phyloP scores from a whole-genome alignment of 345 rosid species.

The Rhizophora mangle region DNA sequence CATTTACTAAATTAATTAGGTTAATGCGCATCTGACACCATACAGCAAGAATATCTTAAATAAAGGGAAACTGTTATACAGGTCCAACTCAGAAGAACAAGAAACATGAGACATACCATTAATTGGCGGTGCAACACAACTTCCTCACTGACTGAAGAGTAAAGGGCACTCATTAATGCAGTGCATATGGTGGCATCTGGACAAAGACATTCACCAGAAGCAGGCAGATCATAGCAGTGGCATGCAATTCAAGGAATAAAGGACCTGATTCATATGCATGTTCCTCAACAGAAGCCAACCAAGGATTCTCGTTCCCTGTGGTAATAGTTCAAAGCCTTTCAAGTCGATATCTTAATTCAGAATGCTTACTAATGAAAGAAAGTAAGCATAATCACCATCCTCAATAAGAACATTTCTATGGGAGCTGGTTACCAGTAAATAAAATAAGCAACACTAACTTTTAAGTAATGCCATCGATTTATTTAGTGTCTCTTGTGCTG shows the following conservation, averaged over 20 bases:
- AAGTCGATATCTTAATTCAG: conserved; percentile 1
- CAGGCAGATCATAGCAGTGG: conserved; percentile 82
- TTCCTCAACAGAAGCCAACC: conserved; percentile 69
- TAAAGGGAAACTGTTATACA: not conserved
- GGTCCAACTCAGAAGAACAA: not conserved
- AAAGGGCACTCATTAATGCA: conserved; percentile 85
- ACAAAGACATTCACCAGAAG: conserved; percentile 87
- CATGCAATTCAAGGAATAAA: conserved; percentile 77
- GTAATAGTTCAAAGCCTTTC: conserved; percentile 16
- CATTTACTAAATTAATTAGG: no score
- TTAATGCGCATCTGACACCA: not conserved
- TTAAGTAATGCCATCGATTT: conserved; percentile 60
- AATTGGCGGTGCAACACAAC: conserved; percentile 69
- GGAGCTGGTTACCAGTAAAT: not conserved
- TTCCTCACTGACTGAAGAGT: conserved; percentile 81
- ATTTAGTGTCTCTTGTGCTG: conserved; percentile 67
- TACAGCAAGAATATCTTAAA: not conserved
- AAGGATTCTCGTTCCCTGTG: conserved; percentile 62
- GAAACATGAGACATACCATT: conserved; percentile 48
- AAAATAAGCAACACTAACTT: conserved; percentile 44
- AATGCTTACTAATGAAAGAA: not conserved
- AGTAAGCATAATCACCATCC: not conserved
- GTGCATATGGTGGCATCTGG: conserved; percentile 90
- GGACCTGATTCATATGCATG: conserved; percentile 43
- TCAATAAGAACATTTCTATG: not conserved